Evolutionary conservation across 2,329 filamentous ascomycete genomes (phyloP).

Genomic region (Xylaria sp.): DNA sequence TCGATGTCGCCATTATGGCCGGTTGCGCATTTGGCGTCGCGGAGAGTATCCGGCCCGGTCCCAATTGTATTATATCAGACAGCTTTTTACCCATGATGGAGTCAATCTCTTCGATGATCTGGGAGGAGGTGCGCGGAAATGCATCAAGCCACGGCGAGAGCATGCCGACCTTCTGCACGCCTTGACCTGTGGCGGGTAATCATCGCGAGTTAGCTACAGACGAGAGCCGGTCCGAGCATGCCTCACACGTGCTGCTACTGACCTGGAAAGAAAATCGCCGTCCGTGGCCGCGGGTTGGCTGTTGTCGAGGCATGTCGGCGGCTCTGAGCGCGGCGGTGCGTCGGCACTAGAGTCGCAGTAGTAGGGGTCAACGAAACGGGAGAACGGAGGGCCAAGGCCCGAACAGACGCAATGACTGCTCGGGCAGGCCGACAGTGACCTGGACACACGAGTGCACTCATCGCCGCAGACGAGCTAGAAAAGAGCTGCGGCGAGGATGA

Average conservation of each 20-base stretch:
- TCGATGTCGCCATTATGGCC: constrained; percentile 91
- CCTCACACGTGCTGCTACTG: constrained; percentile 6
- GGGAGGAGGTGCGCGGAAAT: constrained; percentile 71
- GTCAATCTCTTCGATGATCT: constrained; percentile 84
- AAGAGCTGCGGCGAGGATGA: constrained; percentile 23
- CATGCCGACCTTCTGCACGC: constrained; percentile 87
- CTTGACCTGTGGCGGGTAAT: constrained; percentile 57
- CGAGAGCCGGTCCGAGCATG: not conserved
- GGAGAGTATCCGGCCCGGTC: constrained; percentile 71
- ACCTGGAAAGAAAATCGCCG: constrained; percentile 59
- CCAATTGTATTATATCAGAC: constrained; percentile 70
- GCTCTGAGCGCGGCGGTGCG: constrained; percentile 3
- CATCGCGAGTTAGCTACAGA: constrained; percentile 7
- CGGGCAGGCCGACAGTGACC: constrained; percentile 23
- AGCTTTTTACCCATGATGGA: constrained; percentile 67
- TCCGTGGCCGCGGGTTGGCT: constrained; percentile 38
- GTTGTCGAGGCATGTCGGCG: constrained; percentile 32
- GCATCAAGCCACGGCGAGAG: constrained; percentile 76
- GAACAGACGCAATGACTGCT: constrained; percentile 17
- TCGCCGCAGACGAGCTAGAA: constrained; percentile 29
- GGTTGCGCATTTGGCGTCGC: constrained; percentile 85
- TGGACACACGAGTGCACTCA: constrained; percentile 27
- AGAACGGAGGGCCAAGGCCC: constrained; percentile 10
- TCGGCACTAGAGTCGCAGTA: constrained; percentile 19
- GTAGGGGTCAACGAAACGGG: not conserved